phyloP scores from a whole-genome alignment of 768 basidiomycete species.

The Phylloporus sp. region DNA sequence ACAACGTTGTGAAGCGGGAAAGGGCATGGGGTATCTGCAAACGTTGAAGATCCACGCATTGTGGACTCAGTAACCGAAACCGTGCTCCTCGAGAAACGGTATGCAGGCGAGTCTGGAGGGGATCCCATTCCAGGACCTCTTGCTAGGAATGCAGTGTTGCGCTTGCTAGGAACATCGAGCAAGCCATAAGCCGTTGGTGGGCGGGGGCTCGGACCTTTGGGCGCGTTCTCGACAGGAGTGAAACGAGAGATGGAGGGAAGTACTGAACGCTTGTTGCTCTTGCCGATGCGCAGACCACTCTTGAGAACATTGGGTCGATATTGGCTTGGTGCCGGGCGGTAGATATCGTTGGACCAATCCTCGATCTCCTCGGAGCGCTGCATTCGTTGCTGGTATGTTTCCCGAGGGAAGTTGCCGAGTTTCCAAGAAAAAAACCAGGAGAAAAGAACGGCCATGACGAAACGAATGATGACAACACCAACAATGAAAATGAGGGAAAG shows the following conservation, averaged over 20 bases:
- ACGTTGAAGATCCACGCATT: conserved; percentile 31
- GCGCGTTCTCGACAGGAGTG: conserved; percentile 63
- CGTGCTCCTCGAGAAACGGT: conserved; percentile 75
- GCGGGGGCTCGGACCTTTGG: conserved; percentile 48
- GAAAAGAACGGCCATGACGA: conserved; percentile 95
- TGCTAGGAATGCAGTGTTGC: conserved; percentile 48
- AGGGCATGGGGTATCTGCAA: conserved; percentile 73
- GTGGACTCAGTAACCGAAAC: conserved; percentile 59
- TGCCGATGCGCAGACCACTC: conserved; percentile 51
- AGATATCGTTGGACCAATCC: conserved; percentile 94
- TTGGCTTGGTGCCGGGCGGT: conserved; percentile 83
- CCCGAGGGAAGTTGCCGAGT: conserved; percentile 87
- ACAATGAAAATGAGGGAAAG: conserved; percentile 95
- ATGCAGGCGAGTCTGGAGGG: conserved; percentile 66
- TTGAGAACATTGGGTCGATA: conserved; percentile 87
- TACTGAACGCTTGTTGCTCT: conserved; percentile 50
- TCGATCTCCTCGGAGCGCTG: conserved; percentile 88
- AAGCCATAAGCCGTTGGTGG: conserved; percentile 63
- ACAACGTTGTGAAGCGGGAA: conserved; percentile 91
- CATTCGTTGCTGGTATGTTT: conserved; percentile 91
- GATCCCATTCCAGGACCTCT: conserved; percentile 46
- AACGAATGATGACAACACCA: conserved; percentile 92
- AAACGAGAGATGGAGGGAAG: conserved; percentile 69
- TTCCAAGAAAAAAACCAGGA: conserved; percentile 98
- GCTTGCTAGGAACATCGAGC: conserved; percentile 61